Base-by-base conservation (phyloP, 192 early-diverging fungal genomes). In the Backusella psychrophila region DNA sequence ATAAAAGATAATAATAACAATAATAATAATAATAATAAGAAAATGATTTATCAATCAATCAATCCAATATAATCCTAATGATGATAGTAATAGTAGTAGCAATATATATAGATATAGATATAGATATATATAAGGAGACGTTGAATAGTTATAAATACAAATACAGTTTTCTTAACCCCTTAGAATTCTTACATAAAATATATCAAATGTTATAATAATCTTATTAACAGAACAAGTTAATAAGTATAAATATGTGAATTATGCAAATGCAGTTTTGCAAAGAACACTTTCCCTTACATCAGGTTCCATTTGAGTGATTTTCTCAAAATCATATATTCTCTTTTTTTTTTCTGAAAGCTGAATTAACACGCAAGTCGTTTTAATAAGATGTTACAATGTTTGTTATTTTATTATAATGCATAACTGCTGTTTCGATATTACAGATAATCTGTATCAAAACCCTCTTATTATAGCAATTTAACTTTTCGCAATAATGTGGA, bases 201-300 rank as follows among this genome's bases (percentile, higher is more conserved):
- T 26, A 63, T 29, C 56, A 63, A 63, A 63, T 63, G 8, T 63
- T 63, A 59, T 59, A 49, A 19, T 19, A 49, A 49, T 49, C 56
- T 26, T 59, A 23, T 63, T 63, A 29, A 63, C 56, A 29, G 23
- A 63, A 63, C 56, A 63, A 63, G 56, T 63, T 29, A 63, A 63
- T 29, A 63, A 63, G 56, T 63, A 63, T 63, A 63, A 29, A 29
- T 59, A 59, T 63, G 56, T 63, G 23, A 63, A 29, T 63, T 63
- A 63, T 63, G 56, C 56, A 63, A 63, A 63, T 63, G 56, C 56
- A 63, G 56, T 63, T 26, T 63, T 63, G 56, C 56, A 63, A 63
- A 26, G 21, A 29, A 63, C 23, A 63, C 11, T 15, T 63, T 63
- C 56, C 56, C 56, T 63, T 63, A 12, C 56, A 63, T 63, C 12